These are phyloP conservation scores for Eucalyptus decipiens DNA, from an alignment of 345 rosid species.

Conservation along the genomic window DNA sequence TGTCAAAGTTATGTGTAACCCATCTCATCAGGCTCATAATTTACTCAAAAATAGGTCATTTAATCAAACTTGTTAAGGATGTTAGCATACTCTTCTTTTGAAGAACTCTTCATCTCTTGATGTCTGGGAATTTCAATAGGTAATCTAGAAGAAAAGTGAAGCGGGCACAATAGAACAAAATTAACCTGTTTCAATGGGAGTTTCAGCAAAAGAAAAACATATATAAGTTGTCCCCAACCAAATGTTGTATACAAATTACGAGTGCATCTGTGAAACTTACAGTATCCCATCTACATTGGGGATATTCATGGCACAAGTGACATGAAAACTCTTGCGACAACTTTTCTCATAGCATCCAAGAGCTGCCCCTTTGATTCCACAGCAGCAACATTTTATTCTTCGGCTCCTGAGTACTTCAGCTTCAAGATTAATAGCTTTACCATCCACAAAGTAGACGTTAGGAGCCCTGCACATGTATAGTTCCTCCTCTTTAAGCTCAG, in stretches of 20 bases:
- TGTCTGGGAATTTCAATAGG: conserved; percentile 38
- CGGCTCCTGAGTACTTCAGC: conserved; percentile 76
- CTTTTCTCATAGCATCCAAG: conserved; percentile 81
- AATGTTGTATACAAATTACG: not conserved
- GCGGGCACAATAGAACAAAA: conserved; percentile 82
- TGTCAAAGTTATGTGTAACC: conserved; percentile 4
- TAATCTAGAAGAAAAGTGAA: conserved; percentile 55
- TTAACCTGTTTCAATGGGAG: conserved; percentile 37
- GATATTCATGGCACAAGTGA: conserved; percentile 3
- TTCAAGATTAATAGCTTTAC: conserved; percentile 64
- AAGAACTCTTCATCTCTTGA: conserved; percentile 10
- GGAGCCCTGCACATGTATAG: conserved; percentile 58
- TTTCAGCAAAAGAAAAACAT: not conserved
- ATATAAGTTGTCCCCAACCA: not conserved
- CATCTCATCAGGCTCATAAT: not conserved
- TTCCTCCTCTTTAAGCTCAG: not conserved
- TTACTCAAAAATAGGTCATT: not conserved
- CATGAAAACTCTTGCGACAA: conserved; percentile 14
- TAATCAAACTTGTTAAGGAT: not conserved
- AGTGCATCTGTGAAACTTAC: conserved; percentile 27
- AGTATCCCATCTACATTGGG: conserved; percentile 79
- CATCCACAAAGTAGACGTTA: conserved; percentile 68
- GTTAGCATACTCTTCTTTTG: conserved; percentile 30
- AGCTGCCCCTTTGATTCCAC: conserved; percentile 91
- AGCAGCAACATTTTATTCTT: conserved; percentile 65